Evolutionary conservation across 768 basidiomycete species (phyloP).

Genomic region (Gloeophyllum trabeum): DNA sequence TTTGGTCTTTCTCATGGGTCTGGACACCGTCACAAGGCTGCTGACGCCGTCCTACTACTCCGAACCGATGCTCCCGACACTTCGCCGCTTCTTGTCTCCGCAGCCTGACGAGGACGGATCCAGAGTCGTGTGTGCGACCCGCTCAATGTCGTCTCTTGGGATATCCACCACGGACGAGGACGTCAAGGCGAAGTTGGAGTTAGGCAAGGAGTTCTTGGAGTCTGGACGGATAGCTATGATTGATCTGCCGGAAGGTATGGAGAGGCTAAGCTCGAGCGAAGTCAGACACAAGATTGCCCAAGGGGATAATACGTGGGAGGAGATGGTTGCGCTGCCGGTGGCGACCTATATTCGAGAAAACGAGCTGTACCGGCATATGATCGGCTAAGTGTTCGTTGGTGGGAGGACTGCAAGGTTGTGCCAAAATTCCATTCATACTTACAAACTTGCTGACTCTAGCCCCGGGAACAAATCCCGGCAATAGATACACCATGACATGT

Average conservation of each 20-base stretch:
- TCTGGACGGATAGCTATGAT: slow-evolving; percentile 43
- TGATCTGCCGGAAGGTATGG: slow-evolving; percentile 46
- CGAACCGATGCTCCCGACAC: slow-evolving; percentile 40
- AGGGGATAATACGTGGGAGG: slow-evolving; percentile 28
- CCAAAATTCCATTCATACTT: too few species aligned
- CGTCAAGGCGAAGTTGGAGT: slow-evolving; percentile 13
- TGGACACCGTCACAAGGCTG: slow-evolving; percentile 78
- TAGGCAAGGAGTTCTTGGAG: slow-evolving; percentile 38
- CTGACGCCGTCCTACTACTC: slow-evolving; percentile 68
- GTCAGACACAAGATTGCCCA: slow-evolving; percentile 37
- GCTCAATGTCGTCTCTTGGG: slow-evolving; percentile 19
- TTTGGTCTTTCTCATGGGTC: slow-evolving; percentile 67
- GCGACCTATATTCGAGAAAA: slow-evolving; percentile 39
- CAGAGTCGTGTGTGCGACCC: slow-evolving; percentile 54
- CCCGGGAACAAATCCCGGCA: too few species aligned
- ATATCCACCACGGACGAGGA: slow-evolving; percentile 18
- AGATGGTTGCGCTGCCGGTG: slow-evolving; percentile 32
- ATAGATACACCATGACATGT: too few species aligned
- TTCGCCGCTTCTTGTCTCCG: slow-evolving; percentile 48
- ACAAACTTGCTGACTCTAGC: too few species aligned
- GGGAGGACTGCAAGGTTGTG: too few species aligned
- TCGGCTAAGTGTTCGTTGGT: too few species aligned
- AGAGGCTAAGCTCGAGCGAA: slow-evolving; percentile 57
- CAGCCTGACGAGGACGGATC: slow-evolving; percentile 40
- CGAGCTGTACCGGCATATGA: slow-evolving; percentile 26